Evolutionary conservation across 495 filamentous ascomycete species (phyloP), one percentile per base, ranked within the genome.

Genomic region (Aspergillus sclerotioniger): DNA sequence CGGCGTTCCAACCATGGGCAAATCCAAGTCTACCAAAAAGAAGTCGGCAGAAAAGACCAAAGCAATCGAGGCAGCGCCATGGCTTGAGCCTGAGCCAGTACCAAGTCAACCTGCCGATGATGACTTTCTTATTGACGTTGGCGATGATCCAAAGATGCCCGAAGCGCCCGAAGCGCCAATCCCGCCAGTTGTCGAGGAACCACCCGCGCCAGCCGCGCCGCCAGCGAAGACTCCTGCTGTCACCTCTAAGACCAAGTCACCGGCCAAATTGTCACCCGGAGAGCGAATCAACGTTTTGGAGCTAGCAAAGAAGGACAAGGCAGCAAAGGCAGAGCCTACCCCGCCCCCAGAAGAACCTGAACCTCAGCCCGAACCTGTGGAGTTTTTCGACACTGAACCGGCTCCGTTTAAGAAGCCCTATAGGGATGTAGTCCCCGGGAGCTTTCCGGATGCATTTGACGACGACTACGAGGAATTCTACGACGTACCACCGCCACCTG

Each of bases 271-370:
- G 15, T 79, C 79, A 8, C 70, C 82, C 17, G 72, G 73, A 17
- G 78, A 82, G 50, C 73, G 73, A 51, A 74, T 82, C 62, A 78
- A 76, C 61, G 71, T 69, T 21, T 67, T 83, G 37, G 76, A 81
- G 56, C 70, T 71, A 54, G 62, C 65, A 35, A 78, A 70, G 54
- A 73, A 72, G 61, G 74, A 80, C 19, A 74, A 73, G 56, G 56
- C 72, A 46, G 32, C 58, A 29, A 74, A 67, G 53, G 58, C 63
- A 25, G 48, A 53, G 17, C 54, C 57, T 37, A 58, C 48, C 25
- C 62, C 58, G 32, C 57, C 58, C 8, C 58, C 61, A 29, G 64
- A 64, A 41, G 57, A 60, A 9, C 46, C 63, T 32, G 25, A 25
- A 25, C 54, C 58, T 13, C 62, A 64, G 35, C 45, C 55, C 33